Evolutionary conservation across 345 rosid genomes (phyloP).

Genomic region (Sonneratia alba): DNA sequence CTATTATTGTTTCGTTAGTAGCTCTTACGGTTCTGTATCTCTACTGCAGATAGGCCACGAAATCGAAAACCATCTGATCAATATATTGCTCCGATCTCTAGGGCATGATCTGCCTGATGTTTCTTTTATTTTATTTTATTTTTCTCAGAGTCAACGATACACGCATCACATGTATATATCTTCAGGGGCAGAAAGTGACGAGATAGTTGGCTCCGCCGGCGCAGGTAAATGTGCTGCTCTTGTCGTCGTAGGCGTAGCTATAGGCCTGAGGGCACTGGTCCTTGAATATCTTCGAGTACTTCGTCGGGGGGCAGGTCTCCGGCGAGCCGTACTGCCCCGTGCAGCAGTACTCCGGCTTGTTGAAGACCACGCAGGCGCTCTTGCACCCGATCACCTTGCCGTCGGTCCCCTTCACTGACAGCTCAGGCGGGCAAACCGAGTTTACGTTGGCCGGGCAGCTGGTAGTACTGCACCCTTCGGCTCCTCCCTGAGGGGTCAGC

Average conservation of each 20-base stretch:
- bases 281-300: constrained; percentile 36
- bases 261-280: constrained; percentile 47
- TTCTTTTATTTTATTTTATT: no score
- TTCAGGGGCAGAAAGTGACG: constrained; percentile 34
- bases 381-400: constrained; percentile 32
- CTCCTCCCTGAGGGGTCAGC: constrained; percentile 23
- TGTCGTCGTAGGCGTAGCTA: constrained; percentile 45
- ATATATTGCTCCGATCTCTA: no score
- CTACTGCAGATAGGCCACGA: no score
- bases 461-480: constrained; percentile 9
- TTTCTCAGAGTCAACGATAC: no score
- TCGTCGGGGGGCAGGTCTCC: constrained; percentile 27
- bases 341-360: constrained; percentile 35
- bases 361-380: constrained; percentile 31
- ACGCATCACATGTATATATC: no score
- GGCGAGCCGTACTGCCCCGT: constrained; percentile 21
- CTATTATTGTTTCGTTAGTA: no score
- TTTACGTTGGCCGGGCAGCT: constrained; percentile 28
- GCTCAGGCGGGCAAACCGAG: constrained; percentile 32
- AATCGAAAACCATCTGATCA: no score
- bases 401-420: constrained; percentile 15
- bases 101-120: no score
- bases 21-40: no score
- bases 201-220: constrained; percentile 26
- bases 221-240: constrained; percentile 30